A percentile compares a stretch with the other conserved stretches of the same genome.
phyloP scores from a whole-genome alignment of 805 yeast genomes.

The Lachancea thermotolerans region DNA sequence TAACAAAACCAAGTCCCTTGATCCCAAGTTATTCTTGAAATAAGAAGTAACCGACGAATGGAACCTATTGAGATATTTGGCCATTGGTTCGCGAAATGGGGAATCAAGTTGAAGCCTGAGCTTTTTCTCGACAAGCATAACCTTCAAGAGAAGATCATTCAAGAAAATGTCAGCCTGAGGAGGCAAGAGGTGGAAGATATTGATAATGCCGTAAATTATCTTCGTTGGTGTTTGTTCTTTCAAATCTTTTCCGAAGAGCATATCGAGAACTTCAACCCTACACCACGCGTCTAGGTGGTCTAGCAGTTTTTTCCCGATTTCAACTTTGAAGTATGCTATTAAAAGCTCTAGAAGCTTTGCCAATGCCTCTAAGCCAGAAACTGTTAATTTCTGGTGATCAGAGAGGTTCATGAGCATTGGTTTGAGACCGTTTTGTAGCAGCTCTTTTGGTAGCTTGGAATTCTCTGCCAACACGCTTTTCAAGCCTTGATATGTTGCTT shows the following conservation, averaged over 20 bases:
- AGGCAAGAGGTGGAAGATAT: slow-evolving; percentile 87
- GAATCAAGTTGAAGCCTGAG: slow-evolving; percentile 79
- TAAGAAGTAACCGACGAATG: slow-evolving; percentile 66
- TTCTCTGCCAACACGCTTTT: slow-evolving; percentile 78
- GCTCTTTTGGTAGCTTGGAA: slow-evolving; percentile 84
- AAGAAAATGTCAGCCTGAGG: slow-evolving; percentile 87
- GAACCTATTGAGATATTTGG: slow-evolving; percentile 78
- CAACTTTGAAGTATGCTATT: slow-evolving; percentile 92
- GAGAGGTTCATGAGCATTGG: slow-evolving; percentile 95
- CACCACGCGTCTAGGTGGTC: slow-evolving; percentile 98
- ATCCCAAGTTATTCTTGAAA: slow-evolving; percentile 58
- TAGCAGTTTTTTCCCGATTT: slow-evolving; percentile 84
- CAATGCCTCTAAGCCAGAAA: slow-evolving; percentile 83
- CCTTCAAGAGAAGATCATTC: slow-evolving; percentile 74
- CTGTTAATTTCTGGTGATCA: slow-evolving; percentile 85
- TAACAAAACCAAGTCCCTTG: slow-evolving; percentile 47
- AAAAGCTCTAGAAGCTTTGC: slow-evolving; percentile 79
- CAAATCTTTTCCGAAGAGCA: slow-evolving; percentile 72
- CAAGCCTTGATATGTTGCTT: slow-evolving; percentile 88
- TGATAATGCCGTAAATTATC: slow-evolving; percentile 82
- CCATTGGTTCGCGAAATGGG: slow-evolving; percentile 88
- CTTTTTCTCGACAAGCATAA: slow-evolving; percentile 72
- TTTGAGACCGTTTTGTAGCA: slow-evolving; percentile 88
- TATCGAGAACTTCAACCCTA: slow-evolving; percentile 67
- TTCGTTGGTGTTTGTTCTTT: slow-evolving; percentile 75